Evolutionary conservation across 2,329 filamentous ascomycete species (phyloP).

Genomic region (Talaromyces piceae): DNA sequence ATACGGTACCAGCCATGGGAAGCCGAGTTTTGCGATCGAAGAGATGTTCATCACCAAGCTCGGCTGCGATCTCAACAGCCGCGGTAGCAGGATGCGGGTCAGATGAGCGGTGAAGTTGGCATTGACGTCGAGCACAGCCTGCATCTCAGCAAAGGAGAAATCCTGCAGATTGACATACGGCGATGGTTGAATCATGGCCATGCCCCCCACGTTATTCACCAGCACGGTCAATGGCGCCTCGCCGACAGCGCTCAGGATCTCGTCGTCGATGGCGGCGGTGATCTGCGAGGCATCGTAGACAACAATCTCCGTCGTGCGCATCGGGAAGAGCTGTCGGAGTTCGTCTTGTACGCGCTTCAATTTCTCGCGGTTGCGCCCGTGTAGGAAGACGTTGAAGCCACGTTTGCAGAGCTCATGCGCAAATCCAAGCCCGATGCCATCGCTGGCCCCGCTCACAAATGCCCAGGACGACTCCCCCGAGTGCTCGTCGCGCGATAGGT

Average conservation of each 20-base stretch:
- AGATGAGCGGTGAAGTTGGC: constrained; percentile 45
- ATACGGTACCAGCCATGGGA: constrained; percentile 44
- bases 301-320: constrained; percentile 32
- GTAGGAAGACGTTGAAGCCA: constrained; percentile 52
- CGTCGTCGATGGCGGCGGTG: constrained; percentile 15
- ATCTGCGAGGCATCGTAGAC: constrained; percentile 38
- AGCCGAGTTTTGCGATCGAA: constrained; percentile 38
- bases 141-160: constrained; percentile 30
- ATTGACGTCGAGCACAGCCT: constrained; percentile 42
- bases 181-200: constrained; percentile 16
- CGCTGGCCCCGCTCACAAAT: constrained; percentile 47
- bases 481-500: constrained; percentile 11
- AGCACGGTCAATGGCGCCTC: constrained; percentile 45
- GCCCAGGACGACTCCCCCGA: constrained; percentile 31
- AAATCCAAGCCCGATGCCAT: constrained; percentile 49
- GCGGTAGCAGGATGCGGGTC: constrained; percentile 40
- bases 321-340: constrained; percentile 36
- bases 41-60: constrained; percentile 47
- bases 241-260: constrained; percentile 22
- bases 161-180: constrained; percentile 32
- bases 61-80: constrained; percentile 35
- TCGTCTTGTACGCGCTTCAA: constrained; percentile 36
- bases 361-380: constrained; percentile 48
- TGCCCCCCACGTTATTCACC: constrained; percentile 52
- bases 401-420: constrained; percentile 43